phyloP scores from a whole-genome alignment of 306 rosid species.

The Citrullus amarus region DNA sequence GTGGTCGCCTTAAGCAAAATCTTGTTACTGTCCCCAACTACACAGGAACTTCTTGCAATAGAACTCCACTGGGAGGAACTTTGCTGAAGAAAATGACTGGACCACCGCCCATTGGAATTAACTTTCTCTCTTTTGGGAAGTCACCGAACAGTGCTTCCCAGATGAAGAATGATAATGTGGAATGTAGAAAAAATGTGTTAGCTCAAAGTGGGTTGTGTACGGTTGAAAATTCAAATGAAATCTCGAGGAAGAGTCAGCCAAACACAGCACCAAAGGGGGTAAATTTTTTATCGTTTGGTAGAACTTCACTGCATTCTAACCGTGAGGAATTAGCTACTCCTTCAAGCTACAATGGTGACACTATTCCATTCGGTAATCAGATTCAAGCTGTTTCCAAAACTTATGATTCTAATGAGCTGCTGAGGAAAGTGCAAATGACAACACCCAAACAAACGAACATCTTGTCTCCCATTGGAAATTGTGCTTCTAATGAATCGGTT shows the following conservation, averaged over 20 bases:
- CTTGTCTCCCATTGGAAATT: constrained; percentile 15
- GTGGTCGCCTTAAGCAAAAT: constrained; percentile 19
- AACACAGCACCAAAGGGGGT: constrained; percentile 45
- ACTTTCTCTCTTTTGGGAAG: constrained; percentile 32
- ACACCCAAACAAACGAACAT: constrained; percentile 19
- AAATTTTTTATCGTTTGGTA: constrained; percentile 58
- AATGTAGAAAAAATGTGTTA: constrained; percentile 10
- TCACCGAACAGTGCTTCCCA: constrained; percentile 22
- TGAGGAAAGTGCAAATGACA: constrained; percentile 16
- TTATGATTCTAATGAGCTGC: constrained; percentile 15
- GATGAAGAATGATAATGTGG: constrained; percentile 20
- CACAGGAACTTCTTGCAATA: constrained; percentile 14
- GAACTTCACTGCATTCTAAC: constrained; percentile 22
- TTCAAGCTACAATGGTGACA: constrained; percentile 7
- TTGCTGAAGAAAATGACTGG: constrained; percentile 20
- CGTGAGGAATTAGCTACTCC: constrained; percentile 17
- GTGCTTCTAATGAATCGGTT: constrained; percentile 5
- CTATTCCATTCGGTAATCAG: constrained; percentile 18
- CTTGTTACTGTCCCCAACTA: constrained; percentile 11
- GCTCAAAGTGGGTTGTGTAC: constrained; percentile 14
- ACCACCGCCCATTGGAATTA: constrained; percentile 37
- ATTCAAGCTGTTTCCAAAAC: constrained; percentile 13
- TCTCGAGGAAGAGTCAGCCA: constrained; percentile 19
- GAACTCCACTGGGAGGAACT: constrained; percentile 17
- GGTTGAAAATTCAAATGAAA: constrained; percentile 17